These are phyloP conservation scores for Rubia tinctorum DNA, from an alignment of 305 asterid species.

Conservation along the genomic window DNA sequence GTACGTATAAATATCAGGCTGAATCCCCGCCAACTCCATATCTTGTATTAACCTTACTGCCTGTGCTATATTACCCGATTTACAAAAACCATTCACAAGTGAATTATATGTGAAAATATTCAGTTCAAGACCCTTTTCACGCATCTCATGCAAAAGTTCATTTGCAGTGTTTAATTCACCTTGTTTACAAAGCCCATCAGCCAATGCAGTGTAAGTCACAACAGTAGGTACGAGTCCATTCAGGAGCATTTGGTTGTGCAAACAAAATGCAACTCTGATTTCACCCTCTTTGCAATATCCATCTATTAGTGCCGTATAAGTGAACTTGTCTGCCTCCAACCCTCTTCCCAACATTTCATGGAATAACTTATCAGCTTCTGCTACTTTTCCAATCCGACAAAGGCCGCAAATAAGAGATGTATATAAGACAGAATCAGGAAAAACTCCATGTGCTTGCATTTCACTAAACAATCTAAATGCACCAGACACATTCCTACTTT, in stretches of 20 bases:
- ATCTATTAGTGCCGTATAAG: conserved; percentile 79
- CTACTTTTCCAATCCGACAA: conserved; percentile 59
- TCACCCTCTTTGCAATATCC: conserved; percentile 84
- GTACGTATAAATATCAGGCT: conserved; percentile 74
- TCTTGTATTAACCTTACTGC: conserved; percentile 65
- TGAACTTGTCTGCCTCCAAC: conserved; percentile 69
- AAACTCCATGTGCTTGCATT: conserved; percentile 53
- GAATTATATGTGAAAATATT: conserved; percentile 75
- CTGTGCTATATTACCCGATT: conserved; percentile 64
- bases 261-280: conserved; percentile 61
- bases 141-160: conserved; percentile 77
- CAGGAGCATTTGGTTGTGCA: conserved; percentile 84
- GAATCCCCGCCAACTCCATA: conserved; percentile 67
- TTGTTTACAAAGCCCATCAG: conserved; percentile 92
- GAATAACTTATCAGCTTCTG: conserved; percentile 68
- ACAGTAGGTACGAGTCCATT: conserved; percentile 63
- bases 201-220: conserved; percentile 87
- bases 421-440: conserved; percentile 66
- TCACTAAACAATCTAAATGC: conserved; percentile 62
- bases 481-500: conserved; percentile 49
- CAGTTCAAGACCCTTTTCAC: conserved; percentile 66
- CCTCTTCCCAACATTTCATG: conserved; percentile 67
- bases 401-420: conserved; percentile 73
- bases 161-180: conserved; percentile 80
- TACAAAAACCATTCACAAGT: conserved; percentile 84